Conservation (phyloP, 306 rosid species). For the Quercus berberidifolia region DNA sequence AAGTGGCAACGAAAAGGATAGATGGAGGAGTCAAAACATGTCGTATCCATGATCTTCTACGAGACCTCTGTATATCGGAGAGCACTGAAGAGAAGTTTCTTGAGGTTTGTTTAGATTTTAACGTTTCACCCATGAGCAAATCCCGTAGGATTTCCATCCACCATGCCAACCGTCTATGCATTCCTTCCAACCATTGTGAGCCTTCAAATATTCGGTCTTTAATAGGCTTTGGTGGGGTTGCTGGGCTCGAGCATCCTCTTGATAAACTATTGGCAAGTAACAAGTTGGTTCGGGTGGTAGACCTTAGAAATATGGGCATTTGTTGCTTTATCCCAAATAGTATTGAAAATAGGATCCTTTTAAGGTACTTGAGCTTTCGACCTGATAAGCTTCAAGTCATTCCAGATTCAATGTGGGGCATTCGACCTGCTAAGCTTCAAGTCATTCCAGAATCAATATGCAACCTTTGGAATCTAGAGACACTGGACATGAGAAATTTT, state of each 20-base stretch:
- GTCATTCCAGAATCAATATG: background rate
- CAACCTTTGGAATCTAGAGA: background rate
- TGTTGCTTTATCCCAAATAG: background rate
- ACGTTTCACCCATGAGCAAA: background rate
- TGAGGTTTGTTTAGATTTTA: background rate
- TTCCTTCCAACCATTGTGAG: background rate
- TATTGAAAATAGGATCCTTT: background rate
- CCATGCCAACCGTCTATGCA: background rate
- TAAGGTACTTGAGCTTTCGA: background rate
- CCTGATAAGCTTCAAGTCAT: rapidly evolving
- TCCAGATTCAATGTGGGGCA: too few species aligned
- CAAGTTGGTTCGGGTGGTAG: background rate
- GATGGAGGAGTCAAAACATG: slow-evolving; percentile 13
- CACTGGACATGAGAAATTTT: background rate
- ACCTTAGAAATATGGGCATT: background rate
- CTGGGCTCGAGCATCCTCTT: rapidly evolving
- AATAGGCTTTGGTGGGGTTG: background rate
- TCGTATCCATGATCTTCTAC: slow-evolving; percentile 4
- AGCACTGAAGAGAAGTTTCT: background rate
- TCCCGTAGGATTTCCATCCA: background rate
- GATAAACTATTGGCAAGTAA: background rate
- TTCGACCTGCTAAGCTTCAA: rapidly evolving
- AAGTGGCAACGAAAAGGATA: background rate
- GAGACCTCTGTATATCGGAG: background rate
- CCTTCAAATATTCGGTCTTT: background rate